Percentiles rank a stretch among this genome's conserved stretches.
phyloP scores from a whole-genome alignment of 148 eudicot species.

The Diospyros kaki region DNA sequence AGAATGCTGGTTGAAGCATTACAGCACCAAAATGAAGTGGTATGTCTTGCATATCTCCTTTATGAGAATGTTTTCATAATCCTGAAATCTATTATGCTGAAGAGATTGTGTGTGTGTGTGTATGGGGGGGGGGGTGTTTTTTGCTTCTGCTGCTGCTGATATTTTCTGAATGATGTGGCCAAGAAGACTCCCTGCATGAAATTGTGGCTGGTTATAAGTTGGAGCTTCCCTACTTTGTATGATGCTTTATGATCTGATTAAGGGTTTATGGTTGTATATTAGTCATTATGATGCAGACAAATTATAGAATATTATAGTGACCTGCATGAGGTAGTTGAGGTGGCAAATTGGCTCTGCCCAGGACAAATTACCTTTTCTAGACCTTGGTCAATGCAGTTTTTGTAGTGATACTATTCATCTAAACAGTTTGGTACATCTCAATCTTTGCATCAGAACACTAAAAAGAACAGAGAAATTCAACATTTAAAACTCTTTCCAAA shows the following conservation, averaged over 20 bases:
- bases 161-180: not conserved
- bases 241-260: not conserved
- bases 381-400: slow-evolving; percentile 6
- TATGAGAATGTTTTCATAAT: slow-evolving; percentile 4
- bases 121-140: not conserved
- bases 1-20: slow-evolving; percentile 97
- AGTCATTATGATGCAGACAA: not conserved
- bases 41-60: slow-evolving; percentile 23
- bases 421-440: not conserved
- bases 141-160: not conserved
- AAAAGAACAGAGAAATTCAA: no score
- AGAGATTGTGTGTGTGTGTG: not conserved
- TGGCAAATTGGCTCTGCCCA: not conserved
- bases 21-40: slow-evolving; percentile 98
- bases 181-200: not conserved
- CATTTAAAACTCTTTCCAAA: no score
- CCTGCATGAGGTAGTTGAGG: not conserved
- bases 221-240: not conserved
- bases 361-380: not conserved
- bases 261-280: not conserved
- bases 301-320: not conserved
- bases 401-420: not conserved
- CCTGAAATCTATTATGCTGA: not conserved
- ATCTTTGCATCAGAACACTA: no score
- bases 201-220: not conserved